These are phyloP conservation scores for Podila epigama DNA, from an alignment of 192 early-diverging fungal genomes.

Conservation along the genomic window DNA sequence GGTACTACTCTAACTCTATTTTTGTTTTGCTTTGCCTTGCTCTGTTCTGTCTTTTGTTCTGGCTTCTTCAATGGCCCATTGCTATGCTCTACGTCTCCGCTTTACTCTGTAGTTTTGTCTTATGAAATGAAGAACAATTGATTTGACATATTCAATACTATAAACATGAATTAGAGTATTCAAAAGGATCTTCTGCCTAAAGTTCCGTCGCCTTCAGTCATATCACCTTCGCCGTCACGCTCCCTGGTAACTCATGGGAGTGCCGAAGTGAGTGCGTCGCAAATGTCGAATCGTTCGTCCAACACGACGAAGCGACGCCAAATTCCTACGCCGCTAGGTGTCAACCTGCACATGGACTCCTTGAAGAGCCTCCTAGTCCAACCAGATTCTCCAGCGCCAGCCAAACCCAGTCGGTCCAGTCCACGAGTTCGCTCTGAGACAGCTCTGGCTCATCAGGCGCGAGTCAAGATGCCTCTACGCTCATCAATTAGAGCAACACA, in stretches of 20 bases:
- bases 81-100: not conserved
- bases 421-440: constrained; percentile 24
- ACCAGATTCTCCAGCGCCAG: constrained; percentile 18
- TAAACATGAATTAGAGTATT: constrained; percentile 20
- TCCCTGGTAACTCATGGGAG: not conserved
- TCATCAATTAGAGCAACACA: constrained; percentile 35
- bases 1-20: constrained; percentile 7
- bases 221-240: constrained; percentile 9
- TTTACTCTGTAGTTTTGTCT: not conserved
- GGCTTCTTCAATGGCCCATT: no score
- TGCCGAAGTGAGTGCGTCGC: not conserved
- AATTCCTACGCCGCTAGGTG: constrained; percentile 14
- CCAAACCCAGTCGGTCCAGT: constrained; percentile 13
- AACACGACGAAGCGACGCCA: constrained; percentile 10
- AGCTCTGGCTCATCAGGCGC: constrained; percentile 38
- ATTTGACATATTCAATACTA: not conserved
- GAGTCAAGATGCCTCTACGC: constrained; percentile 29
- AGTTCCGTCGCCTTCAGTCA: not conserved
- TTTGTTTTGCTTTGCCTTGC: no score
- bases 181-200: constrained; percentile 37
- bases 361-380: constrained; percentile 30
- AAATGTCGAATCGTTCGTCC: not conserved
- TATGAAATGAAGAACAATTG: not conserved
- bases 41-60: no score
- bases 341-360: constrained; percentile 42